phyloP scores from a whole-genome alignment of 345 rosid species.

The rapeseed (Brassica napus) region DNA sequence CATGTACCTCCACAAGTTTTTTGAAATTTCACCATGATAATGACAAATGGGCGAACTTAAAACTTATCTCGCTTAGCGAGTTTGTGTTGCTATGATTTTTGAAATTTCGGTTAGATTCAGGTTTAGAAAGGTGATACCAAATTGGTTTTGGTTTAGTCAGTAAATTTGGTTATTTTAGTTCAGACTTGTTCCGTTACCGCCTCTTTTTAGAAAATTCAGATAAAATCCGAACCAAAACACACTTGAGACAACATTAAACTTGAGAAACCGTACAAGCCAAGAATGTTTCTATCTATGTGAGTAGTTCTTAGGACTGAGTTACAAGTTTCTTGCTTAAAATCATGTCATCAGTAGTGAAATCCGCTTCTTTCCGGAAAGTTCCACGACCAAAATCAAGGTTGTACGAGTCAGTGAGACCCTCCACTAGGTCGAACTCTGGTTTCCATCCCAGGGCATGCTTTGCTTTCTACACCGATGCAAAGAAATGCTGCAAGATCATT shows the following conservation, averaged over 20 bases:
- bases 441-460: slow-evolving; percentile 74
- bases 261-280: slow-evolving; percentile 21
- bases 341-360: slow-evolving; percentile 90
- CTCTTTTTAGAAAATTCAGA: neutral
- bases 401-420: slow-evolving; percentile 93
- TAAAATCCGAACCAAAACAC: neutral
- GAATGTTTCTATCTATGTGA: slow-evolving; percentile 15
- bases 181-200: neutral
- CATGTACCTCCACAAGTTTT: neutral
- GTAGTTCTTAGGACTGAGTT: slow-evolving; percentile 50
- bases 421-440: slow-evolving; percentile 77
- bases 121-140: neutral
- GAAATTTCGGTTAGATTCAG: neutral
- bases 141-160: neutral
- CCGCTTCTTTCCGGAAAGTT: slow-evolving; percentile 84
- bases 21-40: neutral
- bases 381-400: slow-evolving; percentile 88
- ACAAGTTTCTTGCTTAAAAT: slow-evolving; percentile 82
- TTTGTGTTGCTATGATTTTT: neutral
- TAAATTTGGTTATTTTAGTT: neutral
- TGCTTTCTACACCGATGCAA: slow-evolving; percentile 87
- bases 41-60: neutral
- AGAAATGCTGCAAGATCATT: slow-evolving; percentile 76
- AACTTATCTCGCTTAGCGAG: neutral
- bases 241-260: slow-evolving; percentile 14